Conservation (phyloP, 495 filamentous ascomycete species). For the Apodospora peruviana region DNA sequence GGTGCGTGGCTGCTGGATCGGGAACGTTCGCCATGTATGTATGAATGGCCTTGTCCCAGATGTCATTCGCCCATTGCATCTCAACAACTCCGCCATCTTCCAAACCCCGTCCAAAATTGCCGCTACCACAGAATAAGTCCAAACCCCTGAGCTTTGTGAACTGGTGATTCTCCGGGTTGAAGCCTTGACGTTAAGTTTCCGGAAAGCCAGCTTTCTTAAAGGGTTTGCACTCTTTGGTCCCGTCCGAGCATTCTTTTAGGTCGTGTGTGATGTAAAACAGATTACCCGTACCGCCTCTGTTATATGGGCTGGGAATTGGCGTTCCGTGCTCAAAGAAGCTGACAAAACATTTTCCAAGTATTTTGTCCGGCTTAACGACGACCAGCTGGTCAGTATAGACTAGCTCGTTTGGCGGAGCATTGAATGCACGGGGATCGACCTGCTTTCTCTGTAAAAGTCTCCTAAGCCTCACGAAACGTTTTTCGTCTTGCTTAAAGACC, state of each 20-base stretch:
- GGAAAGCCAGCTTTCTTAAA: conserved; percentile 22
- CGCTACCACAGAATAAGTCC: conserved; percentile 69
- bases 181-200: conserved; percentile 48
- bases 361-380: conserved; percentile 27
- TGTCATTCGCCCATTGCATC: conserved; percentile 61
- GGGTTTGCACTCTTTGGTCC: conserved; percentile 11
- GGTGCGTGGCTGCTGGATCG: conserved; percentile 22
- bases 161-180: conserved; percentile 31
- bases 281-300: conserved; percentile 56
- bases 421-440: conserved; percentile 26
- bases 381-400: conserved; percentile 49
- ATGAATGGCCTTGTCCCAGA: conserved; percentile 55
- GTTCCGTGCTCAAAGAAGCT: conserved; percentile 42
- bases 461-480: conserved; percentile 34
- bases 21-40: conserved; percentile 59
- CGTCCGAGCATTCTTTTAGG: conserved; percentile 13
- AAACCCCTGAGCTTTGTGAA: conserved; percentile 45
- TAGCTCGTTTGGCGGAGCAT: conserved; percentile 58
- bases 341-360: conserved; percentile 55
- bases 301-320: conserved; percentile 56
- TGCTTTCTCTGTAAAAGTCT: conserved; percentile 38
- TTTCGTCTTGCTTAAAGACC: conserved; percentile 28
- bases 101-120: conserved; percentile 66
- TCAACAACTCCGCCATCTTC: conserved; percentile 64
- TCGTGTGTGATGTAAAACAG: conserved; percentile 53